phyloP scores from a whole-genome alignment of 306 rosid genomes.

The Hippophae gyantsensis region DNA sequence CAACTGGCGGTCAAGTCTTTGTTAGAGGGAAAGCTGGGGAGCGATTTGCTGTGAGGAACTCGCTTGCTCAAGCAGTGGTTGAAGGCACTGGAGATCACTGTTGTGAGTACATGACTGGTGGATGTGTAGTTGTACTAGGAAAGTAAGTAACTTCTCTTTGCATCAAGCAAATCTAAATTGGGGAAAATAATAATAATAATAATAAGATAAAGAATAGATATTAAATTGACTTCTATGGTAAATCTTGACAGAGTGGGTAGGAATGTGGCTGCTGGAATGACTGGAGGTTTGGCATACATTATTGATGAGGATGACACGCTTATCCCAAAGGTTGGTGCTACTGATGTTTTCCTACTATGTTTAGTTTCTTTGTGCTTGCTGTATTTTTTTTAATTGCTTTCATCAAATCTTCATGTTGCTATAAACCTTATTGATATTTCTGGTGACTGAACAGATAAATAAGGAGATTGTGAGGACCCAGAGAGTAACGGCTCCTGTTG shows the following conservation, averaged over 20 bases:
- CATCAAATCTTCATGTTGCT: background rate
- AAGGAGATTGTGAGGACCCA: conserved; percentile 92
- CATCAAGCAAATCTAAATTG: conserved; percentile 7
- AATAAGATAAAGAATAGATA: too few species aligned
- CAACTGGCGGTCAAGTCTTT: conserved; percentile 95
- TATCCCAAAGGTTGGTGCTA: conserved; percentile 71
- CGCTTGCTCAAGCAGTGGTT: conserved; percentile 94
- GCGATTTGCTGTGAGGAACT: conserved; percentile 95
- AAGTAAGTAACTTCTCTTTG: conserved; percentile 61
- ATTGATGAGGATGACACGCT: conserved; percentile 83
- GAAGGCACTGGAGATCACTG: conserved; percentile 98
- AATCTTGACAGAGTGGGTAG: conserved; percentile 83
- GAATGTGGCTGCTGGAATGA: conserved; percentile 99
- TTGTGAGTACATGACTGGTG: conserved; percentile 98
- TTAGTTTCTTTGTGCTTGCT: background rate
- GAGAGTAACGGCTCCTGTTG: conserved; percentile 77
- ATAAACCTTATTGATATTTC: too few species aligned
- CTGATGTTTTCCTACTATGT: background rate
- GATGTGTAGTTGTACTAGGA: conserved; percentile 88
- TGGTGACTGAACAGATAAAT: conserved; percentile 51
- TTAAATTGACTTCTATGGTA: conserved; percentile 10
- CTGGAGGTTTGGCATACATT: conserved; percentile 94
- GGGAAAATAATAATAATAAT: background rate
- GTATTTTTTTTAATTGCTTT: background rate
- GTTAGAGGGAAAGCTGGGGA: conserved; percentile 95